Conservation (phyloP, 1,284 basidiomycete species). For the Naganishia cerealis region DNA sequence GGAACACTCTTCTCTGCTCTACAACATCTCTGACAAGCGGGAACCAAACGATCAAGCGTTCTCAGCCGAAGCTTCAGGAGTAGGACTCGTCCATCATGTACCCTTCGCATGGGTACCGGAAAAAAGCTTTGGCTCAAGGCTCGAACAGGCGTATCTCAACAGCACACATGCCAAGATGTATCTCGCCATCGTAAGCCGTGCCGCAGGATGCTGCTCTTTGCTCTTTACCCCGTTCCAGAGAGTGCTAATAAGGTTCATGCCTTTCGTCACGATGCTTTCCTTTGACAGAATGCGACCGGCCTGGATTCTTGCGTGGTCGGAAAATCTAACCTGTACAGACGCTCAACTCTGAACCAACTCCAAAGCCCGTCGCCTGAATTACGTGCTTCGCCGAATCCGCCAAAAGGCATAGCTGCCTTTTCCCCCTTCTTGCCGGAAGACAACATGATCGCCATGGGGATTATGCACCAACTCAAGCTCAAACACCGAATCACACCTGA, state of each 20-base stretch:
- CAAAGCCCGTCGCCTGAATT: constrained; percentile 47
- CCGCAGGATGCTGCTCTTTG: neutral
- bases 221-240: neutral
- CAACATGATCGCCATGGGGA: constrained; percentile 84
- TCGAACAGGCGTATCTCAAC: constrained; percentile 93
- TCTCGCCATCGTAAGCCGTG: constrained; percentile 68
- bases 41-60: constrained; percentile 42
- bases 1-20: constrained; percentile 15
- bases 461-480: constrained; percentile 87
- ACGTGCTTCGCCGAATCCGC: constrained; percentile 39
- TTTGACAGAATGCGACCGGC: constrained; percentile 59
- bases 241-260: neutral
- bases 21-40: constrained; percentile 5
- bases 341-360: constrained; percentile 64
- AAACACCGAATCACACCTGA: constrained; percentile 84
- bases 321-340: constrained; percentile 91
- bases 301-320: constrained; percentile 96
- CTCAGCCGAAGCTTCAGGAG: constrained; percentile 44
- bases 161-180: constrained; percentile 99
- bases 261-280: neutral
- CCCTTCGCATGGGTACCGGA: constrained; percentile 77
- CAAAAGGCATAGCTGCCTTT: constrained; percentile 68
- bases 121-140: constrained; percentile 70
- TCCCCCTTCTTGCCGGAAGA: constrained; percentile 88
- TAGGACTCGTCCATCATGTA: constrained; percentile 93